Evolutionary conservation across 495 filamentous ascomycete species (phyloP), one percentile per base, ranked within the genome.

Genomic region (Aspergillus panamensis): DNA sequence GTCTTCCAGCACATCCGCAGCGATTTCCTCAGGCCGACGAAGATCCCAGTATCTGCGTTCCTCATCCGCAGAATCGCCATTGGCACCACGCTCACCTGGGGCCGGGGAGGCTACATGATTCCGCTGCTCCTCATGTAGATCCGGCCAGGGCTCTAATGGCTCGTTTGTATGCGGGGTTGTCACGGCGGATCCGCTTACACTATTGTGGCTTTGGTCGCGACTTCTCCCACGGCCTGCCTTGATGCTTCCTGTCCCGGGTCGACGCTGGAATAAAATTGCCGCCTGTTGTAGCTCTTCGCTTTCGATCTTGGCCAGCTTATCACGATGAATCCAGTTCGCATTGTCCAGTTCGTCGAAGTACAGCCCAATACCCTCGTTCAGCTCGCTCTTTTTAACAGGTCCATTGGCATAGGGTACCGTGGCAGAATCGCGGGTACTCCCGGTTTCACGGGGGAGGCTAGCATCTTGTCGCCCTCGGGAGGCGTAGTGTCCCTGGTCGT

Each of bases 271-370:
- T 35, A 84, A 73, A 57, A 93, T 84, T 8, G 91, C 92, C 3
- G 91, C 91, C 66, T 90, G 90, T 63, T 95, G 90, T 60, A 97
- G 77, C 70, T 98, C 94, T 70, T 91, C 82, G 65, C 81, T 96
- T 76, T 98, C 94, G 63, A 98, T 98, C 67, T 84, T 82, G 32
- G 91, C 92, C 47, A 98, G 73, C 73, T 97, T 98, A 72, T 98
- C 94, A 20, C 94, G 82, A 69, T 98, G 92, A 57, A 98, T 97
- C 94, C 94, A 97, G 44, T 83, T 81, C 62, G 80, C 82, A 30
- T 75, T 66, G 14, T 73, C 72, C 20, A 61, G 59, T 6, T 68
- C 65, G 13, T 61, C 62, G 33, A 66, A 33, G n/a, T 58, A 43
- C 21, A 39, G 8, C 51, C 52, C 21, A 49, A 51, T 35, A 32